Evolutionary conservation across 208 protist species (phyloP), one percentile per base, ranked within the genome.

Genomic region (Angomonas deanei): DNA sequence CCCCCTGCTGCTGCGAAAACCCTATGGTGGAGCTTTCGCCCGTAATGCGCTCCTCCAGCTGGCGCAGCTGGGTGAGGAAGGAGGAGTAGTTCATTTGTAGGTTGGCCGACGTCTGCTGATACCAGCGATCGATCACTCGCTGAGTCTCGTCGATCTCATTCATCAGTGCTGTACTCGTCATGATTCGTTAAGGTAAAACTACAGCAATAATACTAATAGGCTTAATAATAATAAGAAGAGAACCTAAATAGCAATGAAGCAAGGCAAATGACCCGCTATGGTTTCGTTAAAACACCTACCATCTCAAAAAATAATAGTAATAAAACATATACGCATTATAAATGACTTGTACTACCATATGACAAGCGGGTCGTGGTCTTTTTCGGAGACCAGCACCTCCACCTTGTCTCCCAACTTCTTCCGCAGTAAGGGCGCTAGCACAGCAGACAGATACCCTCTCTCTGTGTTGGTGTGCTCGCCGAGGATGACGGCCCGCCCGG

Each of bases 381-480:
- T 39, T 28, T 70, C 64, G 0, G 89, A 78, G 10, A 91, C 79
- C 4, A 83, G 26, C 21, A 95, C 64, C 6, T 52, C 67, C 1
- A 88, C 78, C 0, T 75, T 77, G 26, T 67, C 60, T 5, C 77
- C 77, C n/a, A 94, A 68, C 23, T 52, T 55, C 10, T 70, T 32
- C 52, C 76, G 71, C 46, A 96, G 75, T 13, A n/a, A 57, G 15
- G 56, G 62, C 11, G 71, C 69, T 32, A 97, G 71, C 53, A 76
- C 59, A 19, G 64, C 48, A 17, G 38, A 46, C 48, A 97, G 76
- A 56, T 86, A 97, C 0, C 93, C 93, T 11, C 92, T 79, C 80
- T 98, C 94, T 0, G 87, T 95, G 76, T 96, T 97, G 42, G 81
- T 94, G 77, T 98, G 94, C 67, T 97, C 91, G 58, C 80, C 93